Conservation (phyloP, 2,329 filamentous ascomycete genomes). For the Exophiala oligosperma region DNA sequence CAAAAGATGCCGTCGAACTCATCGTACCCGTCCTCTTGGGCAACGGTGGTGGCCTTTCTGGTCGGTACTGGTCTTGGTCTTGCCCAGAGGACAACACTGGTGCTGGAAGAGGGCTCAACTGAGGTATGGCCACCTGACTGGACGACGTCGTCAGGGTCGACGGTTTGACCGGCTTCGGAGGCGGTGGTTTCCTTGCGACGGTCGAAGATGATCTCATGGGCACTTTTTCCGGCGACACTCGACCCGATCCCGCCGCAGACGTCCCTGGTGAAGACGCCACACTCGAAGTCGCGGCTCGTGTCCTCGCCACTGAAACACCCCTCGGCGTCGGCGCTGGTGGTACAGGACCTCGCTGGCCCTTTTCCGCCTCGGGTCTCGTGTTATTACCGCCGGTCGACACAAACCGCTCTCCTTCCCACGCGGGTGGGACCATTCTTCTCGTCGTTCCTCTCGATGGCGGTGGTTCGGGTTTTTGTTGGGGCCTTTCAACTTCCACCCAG, state of each 20-base stretch:
- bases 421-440: constrained; percentile 20
- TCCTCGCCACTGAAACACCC: neutral
- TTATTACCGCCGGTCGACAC: neutral
- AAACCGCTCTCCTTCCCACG: constrained; percentile 22
- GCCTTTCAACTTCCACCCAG: constrained; percentile 62
- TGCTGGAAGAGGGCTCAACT: constrained; percentile 9
- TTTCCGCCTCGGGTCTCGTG: neutral
- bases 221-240: constrained; percentile 31
- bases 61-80: neutral
- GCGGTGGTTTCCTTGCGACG: constrained; percentile 46
- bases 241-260: constrained; percentile 4
- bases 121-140: constrained; percentile 16
- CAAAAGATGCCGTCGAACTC: constrained; percentile 22
- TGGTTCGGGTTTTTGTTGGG: constrained; percentile 27
- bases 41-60: constrained; percentile 22
- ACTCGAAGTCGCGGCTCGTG: constrained; percentile 2
- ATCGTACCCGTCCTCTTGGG: constrained; percentile 22
- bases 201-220: constrained; percentile 39
- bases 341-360: neutral
- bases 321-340: constrained; percentile 5
- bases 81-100: constrained; percentile 1
- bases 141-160: constrained; percentile 37
- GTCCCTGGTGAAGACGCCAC: constrained; percentile 11
- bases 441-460: constrained; percentile 22
- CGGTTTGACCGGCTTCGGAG: constrained; percentile 64